Percentiles rank a stretch among this genome's conserved stretches.
Evolutionary conservation across 345 rosid species (phyloP).

Genomic region (Linum tenue): DNA sequence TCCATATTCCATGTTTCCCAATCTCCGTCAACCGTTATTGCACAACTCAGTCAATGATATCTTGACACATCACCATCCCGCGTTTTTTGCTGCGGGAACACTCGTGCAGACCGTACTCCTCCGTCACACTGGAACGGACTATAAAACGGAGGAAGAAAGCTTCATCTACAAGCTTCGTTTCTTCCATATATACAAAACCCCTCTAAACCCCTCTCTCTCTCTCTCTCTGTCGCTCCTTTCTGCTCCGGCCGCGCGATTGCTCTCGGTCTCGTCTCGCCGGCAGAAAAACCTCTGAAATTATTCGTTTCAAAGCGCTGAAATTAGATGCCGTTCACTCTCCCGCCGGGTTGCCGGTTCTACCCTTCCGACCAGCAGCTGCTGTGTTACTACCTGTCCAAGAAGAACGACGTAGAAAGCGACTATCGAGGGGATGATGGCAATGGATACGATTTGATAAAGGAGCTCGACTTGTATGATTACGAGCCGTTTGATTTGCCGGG

Average conservation of each 20-base stretch:
- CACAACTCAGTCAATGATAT: neutral
- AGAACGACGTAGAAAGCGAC: conserved; percentile 18
- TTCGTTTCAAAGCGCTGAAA: neutral
- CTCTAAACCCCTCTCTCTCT: neutral
- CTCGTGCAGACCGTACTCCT: neutral
- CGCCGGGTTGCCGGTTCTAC: conserved; percentile 37
- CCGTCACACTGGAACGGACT: neutral
- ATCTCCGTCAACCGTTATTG: no score
- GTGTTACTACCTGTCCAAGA: conserved; percentile 29
- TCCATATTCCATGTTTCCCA: no score
- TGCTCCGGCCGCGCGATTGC: neutral
- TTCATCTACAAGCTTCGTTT: neutral
- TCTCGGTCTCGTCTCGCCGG: neutral
- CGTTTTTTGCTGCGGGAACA: neutral
- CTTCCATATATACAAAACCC: neutral
- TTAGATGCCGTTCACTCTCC: conserved; percentile 15
- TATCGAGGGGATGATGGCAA: neutral
- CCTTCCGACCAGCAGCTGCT: conserved; percentile 43
- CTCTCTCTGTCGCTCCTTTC: neutral
- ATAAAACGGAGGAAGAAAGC: neutral
- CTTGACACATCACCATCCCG: neutral
- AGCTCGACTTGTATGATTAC: conserved; percentile 33
- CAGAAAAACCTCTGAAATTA: neutral
- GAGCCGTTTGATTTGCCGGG: conserved; percentile 37
- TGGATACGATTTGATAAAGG: conserved; percentile 33